Evolutionary conservation across 768 basidiomycete species (phyloP), one percentile per base, ranked within the genome.

Genomic region (Paxillus rubicundulus): DNA sequence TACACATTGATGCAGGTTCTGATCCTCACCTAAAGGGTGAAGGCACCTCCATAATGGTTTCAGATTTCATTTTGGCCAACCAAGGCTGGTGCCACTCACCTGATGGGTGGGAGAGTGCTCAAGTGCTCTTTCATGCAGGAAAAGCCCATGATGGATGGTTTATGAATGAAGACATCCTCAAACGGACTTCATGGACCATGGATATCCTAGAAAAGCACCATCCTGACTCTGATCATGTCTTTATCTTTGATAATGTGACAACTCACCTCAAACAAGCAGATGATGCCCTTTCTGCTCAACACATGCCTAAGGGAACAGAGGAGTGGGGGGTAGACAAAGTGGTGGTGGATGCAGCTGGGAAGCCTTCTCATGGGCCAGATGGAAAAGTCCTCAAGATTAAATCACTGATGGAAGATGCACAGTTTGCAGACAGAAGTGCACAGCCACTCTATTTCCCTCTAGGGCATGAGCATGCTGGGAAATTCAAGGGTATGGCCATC

Each of bases 401-500:
- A 46, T 54, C 67, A 21, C 47, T 13, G 1, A 79, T 80, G 76
- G 53, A 47, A 5, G 52, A 66, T 53, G 64, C 32, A 5, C 27
- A 7, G 2, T 54, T 70, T 13, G 5, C 53, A 0, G 55, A 67
- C 47, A 62, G 62, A 18, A 39, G 20, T 6, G 52, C 52, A 16
- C 68, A 71, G 53, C 36, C 54, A 65, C n/a, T n/a, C n/a, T n/a
- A n/a, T n/a, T n/a, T n/a, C n/a, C n/a, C n/a, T n/a, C n/a, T n/a
- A n/a, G n/a, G n/a, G n/a, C n/a, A n/a, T n/a, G n/a, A n/a, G n/a
- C n/a, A n/a, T n/a, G n/a, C n/a, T n/a, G n/a, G n/a, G 1, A 45
- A 50, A 12, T 72, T 72, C 64, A 73, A 71, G 42, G 69, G 72
- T 2, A 72, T 73, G 72, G 58, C 66, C 3, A 43, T 62, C 3